Percentiles rank a stretch among this genome's conserved stretches.
Evolutionary conservation across 2,329 filamentous ascomycete species (phyloP).

Genomic region (Mollisia scopiformis): DNA sequence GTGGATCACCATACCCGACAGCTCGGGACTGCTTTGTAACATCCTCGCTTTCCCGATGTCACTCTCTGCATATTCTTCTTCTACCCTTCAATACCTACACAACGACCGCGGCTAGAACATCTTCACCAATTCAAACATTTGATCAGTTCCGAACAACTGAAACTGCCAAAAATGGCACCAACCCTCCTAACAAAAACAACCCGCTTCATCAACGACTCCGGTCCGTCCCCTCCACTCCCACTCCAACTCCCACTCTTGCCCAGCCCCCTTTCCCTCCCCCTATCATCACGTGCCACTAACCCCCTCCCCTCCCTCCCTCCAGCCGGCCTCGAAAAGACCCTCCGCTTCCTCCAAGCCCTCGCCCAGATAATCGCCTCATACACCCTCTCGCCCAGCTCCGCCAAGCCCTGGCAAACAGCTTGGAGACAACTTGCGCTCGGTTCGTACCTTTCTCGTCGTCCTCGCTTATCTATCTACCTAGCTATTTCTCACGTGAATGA

Average conservation of each 20-base stretch:
- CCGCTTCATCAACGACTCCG: neutral
- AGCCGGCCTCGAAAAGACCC: conserved; percentile 59
- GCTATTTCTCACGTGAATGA: neutral
- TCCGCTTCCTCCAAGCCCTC: conserved; percentile 58
- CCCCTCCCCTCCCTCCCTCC: neutral
- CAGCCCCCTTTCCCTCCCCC: neutral
- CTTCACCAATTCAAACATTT: too few relatives aligned
- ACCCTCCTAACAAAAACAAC: neutral
- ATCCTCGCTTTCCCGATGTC: neutral
- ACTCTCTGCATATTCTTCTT: too few relatives aligned
- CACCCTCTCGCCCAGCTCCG: conserved; percentile 40
- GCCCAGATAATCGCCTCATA: conserved; percentile 51
- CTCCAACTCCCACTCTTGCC: neutral
- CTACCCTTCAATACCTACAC: neutral
- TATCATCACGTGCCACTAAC: neutral
- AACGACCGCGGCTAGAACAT: too few relatives aligned
- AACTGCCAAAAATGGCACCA: neutral
- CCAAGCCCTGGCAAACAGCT: conserved; percentile 40
- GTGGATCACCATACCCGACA: too few relatives aligned
- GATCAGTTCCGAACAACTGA: neutral
- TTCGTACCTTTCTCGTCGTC: conserved; percentile 28
- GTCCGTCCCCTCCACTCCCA: too few relatives aligned
- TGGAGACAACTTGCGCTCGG: conserved; percentile 45
- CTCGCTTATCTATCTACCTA: neutral
- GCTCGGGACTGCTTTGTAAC: too few relatives aligned